Evolutionary conservation across 257 asterid species (phyloP).

Genomic region (Coffea eugenioides): DNA sequence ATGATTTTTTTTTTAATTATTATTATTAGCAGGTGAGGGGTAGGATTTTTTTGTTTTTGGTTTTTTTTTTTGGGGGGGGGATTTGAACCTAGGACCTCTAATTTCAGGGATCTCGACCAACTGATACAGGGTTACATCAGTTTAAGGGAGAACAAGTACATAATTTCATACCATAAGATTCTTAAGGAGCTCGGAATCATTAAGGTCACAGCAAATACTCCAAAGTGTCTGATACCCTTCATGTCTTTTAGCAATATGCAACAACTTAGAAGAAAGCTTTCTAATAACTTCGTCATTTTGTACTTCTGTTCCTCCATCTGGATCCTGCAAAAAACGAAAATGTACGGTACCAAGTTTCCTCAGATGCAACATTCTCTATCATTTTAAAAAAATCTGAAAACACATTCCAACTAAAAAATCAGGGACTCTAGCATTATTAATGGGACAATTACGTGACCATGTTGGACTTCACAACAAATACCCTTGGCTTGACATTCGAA

Average conservation of each 20-base stretch:
- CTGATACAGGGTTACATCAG: no score
- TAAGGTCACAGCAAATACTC: constrained; percentile 41
- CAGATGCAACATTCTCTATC: not conserved
- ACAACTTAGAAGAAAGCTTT: constrained; percentile 61
- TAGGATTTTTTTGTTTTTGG: no score
- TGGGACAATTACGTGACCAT: not conserved
- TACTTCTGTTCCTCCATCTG: constrained; percentile 40
- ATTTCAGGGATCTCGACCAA: no score
- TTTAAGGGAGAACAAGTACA: no score
- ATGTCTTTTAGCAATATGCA: constrained; percentile 76
- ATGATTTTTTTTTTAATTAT: no score
- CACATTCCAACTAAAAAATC: not conserved
- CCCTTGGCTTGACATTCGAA: not conserved
- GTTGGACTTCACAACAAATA: not conserved
- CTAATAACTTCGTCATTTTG: constrained; percentile 49
- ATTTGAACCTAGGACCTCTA: no score
- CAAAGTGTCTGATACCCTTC: constrained; percentile 86
- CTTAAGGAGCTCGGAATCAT: constrained; percentile 72
- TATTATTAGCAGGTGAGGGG: no score
- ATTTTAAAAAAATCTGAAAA: no score
- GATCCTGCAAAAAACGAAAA: constrained; percentile 45
- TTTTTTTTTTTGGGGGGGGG: no score
- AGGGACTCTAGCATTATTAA: not conserved
- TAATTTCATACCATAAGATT: no score
- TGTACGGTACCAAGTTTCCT: not conserved